Conservation (phyloP, 768 basidiomycete genomes). For the Podaxis mareebaensis region DNA sequence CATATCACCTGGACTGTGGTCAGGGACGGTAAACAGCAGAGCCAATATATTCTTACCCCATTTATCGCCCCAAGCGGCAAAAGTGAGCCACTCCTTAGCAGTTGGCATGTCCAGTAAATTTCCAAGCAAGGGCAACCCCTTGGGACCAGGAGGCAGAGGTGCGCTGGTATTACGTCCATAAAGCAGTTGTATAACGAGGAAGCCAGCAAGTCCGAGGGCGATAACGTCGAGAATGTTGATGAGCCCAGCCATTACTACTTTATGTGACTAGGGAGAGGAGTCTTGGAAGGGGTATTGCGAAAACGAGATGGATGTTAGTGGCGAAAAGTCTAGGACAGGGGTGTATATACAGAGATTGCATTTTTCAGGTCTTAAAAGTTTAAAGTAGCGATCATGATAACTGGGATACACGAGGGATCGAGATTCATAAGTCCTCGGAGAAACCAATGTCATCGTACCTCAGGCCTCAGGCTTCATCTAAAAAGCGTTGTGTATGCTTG, state of each 20-base stretch:
- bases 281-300: background rate
- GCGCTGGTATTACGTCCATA: conserved; percentile 15
- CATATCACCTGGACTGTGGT: conserved; percentile 36
- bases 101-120: conserved; percentile 53
- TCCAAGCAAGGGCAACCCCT: conserved; percentile 42
- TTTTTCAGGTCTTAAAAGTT: background rate
- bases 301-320: background rate
- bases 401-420: no score
- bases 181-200: conserved; percentile 24
- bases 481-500: no score
- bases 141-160: conserved; percentile 48
- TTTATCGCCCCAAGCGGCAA: conserved; percentile 36
- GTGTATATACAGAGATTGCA: conserved; percentile 1
- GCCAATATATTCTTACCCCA: conserved; percentile 33
- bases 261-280: background rate
- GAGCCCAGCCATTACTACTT: conserved; percentile 15
- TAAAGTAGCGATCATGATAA: background rate
- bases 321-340: background rate
- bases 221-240: conserved; percentile 21
- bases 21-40: background rate
- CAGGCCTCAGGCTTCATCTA: no score
- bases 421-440: no score
- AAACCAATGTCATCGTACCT: no score
- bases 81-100: conserved; percentile 45
- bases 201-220: conserved; percentile 17